Percentiles rank a stretch among this genome's conserved stretches.
Conservation (phyloP, 1,139 yeast genomes). For the Magnusiomyces suaveolens region DNA sequence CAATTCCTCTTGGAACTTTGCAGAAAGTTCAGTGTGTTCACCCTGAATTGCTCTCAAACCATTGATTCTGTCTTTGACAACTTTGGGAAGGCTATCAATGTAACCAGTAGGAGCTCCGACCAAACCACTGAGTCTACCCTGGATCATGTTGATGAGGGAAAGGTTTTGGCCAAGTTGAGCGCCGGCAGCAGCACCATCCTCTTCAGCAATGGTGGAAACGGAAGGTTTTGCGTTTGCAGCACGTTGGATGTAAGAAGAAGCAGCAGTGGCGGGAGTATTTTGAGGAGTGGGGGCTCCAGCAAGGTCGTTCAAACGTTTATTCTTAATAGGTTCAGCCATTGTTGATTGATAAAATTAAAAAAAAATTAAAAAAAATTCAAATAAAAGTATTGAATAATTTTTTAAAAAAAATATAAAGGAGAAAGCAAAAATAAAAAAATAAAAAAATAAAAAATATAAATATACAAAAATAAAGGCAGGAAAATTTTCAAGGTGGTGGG, state of each 20-base stretch:
- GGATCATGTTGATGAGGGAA: constrained; percentile 62
- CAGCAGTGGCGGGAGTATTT: constrained; percentile 89
- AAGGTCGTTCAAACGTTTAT: constrained; percentile 56
- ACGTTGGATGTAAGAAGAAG: constrained; percentile 58
- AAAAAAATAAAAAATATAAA: no score
- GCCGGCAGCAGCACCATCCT: constrained; percentile 21
- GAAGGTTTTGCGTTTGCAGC: constrained; percentile 48
- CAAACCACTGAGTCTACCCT: constrained; percentile 75
- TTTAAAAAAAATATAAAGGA: background rate
- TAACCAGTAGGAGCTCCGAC: constrained; percentile 87
- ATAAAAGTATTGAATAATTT: background rate
- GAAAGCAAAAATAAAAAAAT: background rate
- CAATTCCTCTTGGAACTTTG: constrained; percentile 83
- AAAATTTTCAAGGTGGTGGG: constrained; percentile 1
- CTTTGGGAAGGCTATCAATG: constrained; percentile 64
- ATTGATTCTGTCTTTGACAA: constrained; percentile 64
- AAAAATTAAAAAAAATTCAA: background rate
- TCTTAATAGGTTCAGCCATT: constrained; percentile 63
- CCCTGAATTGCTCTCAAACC: constrained; percentile 82
- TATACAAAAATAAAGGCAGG: no score
- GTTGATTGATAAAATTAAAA: background rate
- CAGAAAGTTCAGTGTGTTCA: constrained; percentile 73
- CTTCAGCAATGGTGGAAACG: constrained; percentile 72
- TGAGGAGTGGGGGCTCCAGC: constrained; percentile 98
- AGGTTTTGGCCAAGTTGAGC: constrained; percentile 8